These are phyloP conservation scores for Mycena rosella DNA, from an alignment of 768 basidiomycete genomes.

Conservation along the genomic window DNA sequence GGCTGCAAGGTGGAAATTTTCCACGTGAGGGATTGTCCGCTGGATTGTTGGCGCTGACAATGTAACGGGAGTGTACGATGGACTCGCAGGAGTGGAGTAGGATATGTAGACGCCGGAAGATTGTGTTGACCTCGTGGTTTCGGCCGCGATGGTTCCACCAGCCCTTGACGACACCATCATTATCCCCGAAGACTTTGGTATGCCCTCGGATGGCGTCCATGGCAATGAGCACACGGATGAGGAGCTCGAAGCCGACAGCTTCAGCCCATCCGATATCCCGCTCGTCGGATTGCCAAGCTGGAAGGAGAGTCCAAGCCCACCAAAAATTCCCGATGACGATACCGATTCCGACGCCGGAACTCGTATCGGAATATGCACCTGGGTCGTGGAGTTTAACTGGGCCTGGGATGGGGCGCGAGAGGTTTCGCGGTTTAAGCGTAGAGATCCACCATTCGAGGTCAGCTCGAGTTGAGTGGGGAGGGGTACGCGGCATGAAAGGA, in stretches of 20 bases:
- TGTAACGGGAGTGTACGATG: conserved; percentile 35
- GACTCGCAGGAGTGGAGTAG: not conserved
- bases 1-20: not conserved
- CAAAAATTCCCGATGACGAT: conserved; percentile 35
- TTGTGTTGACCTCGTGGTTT: conserved; percentile 42
- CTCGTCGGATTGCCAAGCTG: conserved; percentile 45
- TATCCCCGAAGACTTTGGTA: conserved; percentile 37
- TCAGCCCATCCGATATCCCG: conserved; percentile 63
- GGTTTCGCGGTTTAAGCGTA: not conserved
- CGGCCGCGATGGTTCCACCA: conserved; percentile 49
- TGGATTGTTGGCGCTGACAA: conserved; percentile 35
- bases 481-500: conserved; percentile 43
- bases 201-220: not conserved
- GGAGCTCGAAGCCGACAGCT: conserved; percentile 57
- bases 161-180: conserved; percentile 52
- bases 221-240: conserved; percentile 41
- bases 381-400: conserved; percentile 33
- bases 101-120: conserved; percentile 44
- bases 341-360: conserved; percentile 33
- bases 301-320: conserved; percentile 40
- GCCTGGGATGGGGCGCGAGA: conserved; percentile 37
- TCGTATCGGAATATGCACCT: conserved; percentile 48
- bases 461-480: conserved; percentile 46
- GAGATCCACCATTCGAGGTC: conserved; percentile 53
- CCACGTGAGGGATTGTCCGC: conserved; percentile 40